Base-by-base conservation (phyloP, 2,329 filamentous ascomycete species). In the Pseudogymnoascus sp. region DNA sequence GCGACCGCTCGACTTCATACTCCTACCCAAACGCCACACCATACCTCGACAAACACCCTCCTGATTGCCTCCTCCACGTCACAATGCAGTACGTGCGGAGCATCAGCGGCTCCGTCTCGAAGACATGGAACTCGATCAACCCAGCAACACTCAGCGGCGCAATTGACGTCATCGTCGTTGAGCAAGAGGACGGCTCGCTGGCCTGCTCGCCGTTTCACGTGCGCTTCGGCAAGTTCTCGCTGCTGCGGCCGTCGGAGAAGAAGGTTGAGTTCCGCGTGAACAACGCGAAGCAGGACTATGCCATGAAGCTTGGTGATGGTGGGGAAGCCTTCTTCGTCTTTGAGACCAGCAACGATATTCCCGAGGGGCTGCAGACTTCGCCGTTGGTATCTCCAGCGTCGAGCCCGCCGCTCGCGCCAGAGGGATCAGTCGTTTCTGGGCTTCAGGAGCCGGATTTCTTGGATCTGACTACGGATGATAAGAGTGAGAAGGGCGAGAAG, bases 91-190 rank as follows among this genome's bases (percentile, higher is more conserved):
- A 97, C 89, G 92, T 97, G 68, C 85, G 94, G 68, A 96, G 92
- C 72, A 84, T 97, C 70, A 94, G 91, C 75, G 92, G 92, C 74
- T 95, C 92, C 60, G 93, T 99, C 70, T 96, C 92, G 69, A 97
- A 94, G 78, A 93, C 94, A 75, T 99, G 94, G 94, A 99, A 99
- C 77, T 97, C 92, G 26, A 96, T 99, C 81, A 99, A 99, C 75
- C 94, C 94, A 59, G 92, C 94, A 47, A 99, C 94, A 10, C 84
- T 99, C 62, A 96, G 91, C 77, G 94, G 94, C 71, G 94, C 94
- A 71, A 97, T 99, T 77, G 94, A 99, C 81, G 93, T 97, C 68
- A 96, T 99, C 68, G 93, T 99, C 61, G 92, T 99, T 63, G 92
- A 99, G 76, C 92, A 95, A 68, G 90, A 93, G 72, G 94, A 99